A percentile compares a stretch with the other conserved stretches of the same genome.
Conservation (phyloP, 2,329 filamentous ascomycete genomes). For the Tolypocladium paradoxum region DNA sequence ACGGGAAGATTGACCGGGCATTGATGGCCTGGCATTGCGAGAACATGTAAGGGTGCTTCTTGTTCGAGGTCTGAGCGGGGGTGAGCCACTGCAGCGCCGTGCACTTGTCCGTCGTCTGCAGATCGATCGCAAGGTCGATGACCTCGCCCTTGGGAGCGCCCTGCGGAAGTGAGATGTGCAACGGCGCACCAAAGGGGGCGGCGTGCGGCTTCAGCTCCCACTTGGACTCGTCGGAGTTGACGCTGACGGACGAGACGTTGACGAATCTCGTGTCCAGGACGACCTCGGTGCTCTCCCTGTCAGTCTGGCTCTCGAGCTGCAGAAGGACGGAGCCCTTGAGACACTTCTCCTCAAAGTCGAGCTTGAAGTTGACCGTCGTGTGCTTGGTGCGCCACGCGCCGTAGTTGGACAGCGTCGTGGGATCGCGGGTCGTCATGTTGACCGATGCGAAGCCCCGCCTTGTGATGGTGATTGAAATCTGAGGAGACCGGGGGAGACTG, state of each 20-base stretch:
- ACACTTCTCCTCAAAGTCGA: slow-evolving; percentile 72
- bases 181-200: slow-evolving; percentile 65
- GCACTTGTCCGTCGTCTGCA: slow-evolving; percentile 78
- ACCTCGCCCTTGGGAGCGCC: slow-evolving; percentile 42
- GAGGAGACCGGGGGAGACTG: slow-evolving; percentile 2
- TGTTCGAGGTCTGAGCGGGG: slow-evolving; percentile 86
- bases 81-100: slow-evolving; percentile 94
- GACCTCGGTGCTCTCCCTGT: slow-evolving; percentile 63
- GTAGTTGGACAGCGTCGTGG: slow-evolving; percentile 88
- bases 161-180: slow-evolving; percentile 51
- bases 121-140: slow-evolving; percentile 49
- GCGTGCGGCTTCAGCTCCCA: slow-evolving; percentile 62
- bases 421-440: slow-evolving; percentile 49
- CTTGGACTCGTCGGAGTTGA: slow-evolving; percentile 50
- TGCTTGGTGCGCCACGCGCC: slow-evolving; percentile 77
- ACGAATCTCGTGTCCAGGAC: slow-evolving; percentile 83
- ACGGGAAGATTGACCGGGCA: slow-evolving; percentile 85
- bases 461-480: slow-evolving; percentile 1
- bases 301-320: slow-evolving; percentile 64
- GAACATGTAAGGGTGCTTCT: slow-evolving; percentile 95
- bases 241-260: slow-evolving; percentile 58
- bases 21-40: slow-evolving; percentile 97
- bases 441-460: slow-evolving; percentile 14
- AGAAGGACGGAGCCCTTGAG: slow-evolving; percentile 69
- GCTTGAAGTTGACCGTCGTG: slow-evolving; percentile 68